Percentiles rank a stretch among this genome's conserved stretches.
These are phyloP conservation scores for Xanthoconium purpureum DNA, from an alignment of 768 basidiomycete genomes.

Conservation along the genomic window DNA sequence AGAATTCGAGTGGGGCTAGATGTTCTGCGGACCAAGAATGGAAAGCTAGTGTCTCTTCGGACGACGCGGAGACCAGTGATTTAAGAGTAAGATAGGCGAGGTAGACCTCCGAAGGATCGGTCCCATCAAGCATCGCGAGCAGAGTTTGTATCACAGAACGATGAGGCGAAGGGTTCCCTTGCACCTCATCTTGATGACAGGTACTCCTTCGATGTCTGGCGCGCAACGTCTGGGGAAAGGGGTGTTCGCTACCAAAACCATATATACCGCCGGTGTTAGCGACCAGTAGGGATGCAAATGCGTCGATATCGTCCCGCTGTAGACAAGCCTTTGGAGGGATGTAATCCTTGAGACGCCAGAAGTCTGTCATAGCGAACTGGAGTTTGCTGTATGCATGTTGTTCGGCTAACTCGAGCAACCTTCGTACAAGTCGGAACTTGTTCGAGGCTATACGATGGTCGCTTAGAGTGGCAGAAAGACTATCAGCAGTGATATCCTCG, in stretches of 20 bases:
- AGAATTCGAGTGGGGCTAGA: conserved; percentile 45
- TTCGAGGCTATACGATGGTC: conserved; percentile 63
- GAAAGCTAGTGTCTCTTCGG: conserved; percentile 28
- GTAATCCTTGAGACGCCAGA: conserved; percentile 83
- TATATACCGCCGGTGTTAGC: conserved; percentile 58
- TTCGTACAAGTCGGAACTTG: conserved; percentile 74
- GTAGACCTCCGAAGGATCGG: conserved; percentile 46
- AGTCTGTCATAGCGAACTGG: conserved; percentile 57
- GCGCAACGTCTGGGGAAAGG: conserved; percentile 41
- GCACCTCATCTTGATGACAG: conserved; percentile 13
- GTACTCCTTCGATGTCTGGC: conserved; percentile 31
- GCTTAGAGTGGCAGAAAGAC: conserved; percentile 52
- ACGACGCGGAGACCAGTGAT: conserved; percentile 44
- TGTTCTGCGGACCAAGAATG: conserved; percentile 40
- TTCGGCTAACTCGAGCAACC: conserved; percentile 50
- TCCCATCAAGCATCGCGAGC: conserved; percentile 56
- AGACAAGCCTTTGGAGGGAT: conserved; percentile 56
- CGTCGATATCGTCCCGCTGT: conserved; percentile 66
- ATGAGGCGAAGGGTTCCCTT: conserved; percentile 35
- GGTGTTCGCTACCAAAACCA: conserved; percentile 55
- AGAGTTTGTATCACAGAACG: conserved; percentile 53
- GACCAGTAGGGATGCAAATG: conserved; percentile 66
- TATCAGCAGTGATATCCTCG: conserved; percentile 43
- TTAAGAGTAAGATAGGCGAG: conserved; percentile 65
- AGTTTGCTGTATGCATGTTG: conserved; percentile 37